phyloP scores from a whole-genome alignment of 2,329 filamentous ascomycete species.

The Arthroderma sp. region DNA sequence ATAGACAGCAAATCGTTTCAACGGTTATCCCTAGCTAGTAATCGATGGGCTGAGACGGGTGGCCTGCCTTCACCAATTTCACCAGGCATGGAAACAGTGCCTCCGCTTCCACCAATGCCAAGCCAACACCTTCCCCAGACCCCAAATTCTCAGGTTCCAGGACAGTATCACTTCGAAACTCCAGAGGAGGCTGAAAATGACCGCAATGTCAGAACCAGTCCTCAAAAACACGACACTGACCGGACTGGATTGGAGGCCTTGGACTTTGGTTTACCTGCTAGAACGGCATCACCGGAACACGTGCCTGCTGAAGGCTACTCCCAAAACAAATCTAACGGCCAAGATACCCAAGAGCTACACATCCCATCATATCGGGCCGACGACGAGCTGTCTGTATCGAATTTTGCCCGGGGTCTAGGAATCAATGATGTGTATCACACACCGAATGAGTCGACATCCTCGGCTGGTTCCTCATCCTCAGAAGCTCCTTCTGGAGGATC shows the following conservation, averaged over 20 bases:
- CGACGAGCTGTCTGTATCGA: constrained; percentile 23
- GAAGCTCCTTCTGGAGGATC: constrained; percentile 49
- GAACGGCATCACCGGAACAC: neutral
- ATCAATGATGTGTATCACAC: constrained; percentile 51
- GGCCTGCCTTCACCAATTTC: constrained; percentile 5
- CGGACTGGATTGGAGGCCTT: neutral
- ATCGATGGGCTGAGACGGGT: constrained; percentile 5
- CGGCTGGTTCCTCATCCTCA: constrained; percentile 49
- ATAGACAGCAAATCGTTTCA: constrained; percentile 11
- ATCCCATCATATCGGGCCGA: constrained; percentile 12
- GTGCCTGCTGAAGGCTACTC: neutral
- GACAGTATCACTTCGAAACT: constrained; percentile 6
- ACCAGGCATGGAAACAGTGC: constrained; percentile 8
- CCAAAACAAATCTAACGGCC: neutral
- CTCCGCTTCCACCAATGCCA: constrained; percentile 9
- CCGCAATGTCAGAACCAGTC: constrained; percentile 20
- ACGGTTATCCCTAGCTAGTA: constrained; percentile 9
- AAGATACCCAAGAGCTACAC: neutral
- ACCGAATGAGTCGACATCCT: constrained; percentile 51
- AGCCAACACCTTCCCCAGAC: constrained; percentile 8
- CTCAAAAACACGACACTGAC: neutral
- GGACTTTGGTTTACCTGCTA: neutral
- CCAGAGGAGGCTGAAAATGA: constrained; percentile 16
- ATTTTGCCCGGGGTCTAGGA: constrained; percentile 26
- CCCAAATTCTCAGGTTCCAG: constrained; percentile 4